A percentile compares a stretch with the other conserved stretches of the same genome.
phyloP scores from a whole-genome alignment of 2,329 filamentous ascomycete species.

The Herpotrichia juniperi region DNA sequence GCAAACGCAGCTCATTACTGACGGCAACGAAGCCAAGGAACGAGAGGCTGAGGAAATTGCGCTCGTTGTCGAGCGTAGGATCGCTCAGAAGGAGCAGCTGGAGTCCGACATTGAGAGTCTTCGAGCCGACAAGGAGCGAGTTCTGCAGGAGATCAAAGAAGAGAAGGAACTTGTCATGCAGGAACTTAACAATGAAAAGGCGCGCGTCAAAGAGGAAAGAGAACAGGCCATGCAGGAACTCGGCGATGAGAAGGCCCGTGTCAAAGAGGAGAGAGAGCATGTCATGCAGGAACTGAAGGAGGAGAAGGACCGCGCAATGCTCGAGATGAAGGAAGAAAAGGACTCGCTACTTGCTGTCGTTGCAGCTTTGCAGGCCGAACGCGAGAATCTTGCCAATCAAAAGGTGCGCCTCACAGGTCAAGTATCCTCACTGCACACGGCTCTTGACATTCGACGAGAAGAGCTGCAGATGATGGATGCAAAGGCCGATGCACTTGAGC shows the following conservation, averaged over 20 bases:
- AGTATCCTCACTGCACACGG: slow-evolving; percentile 88
- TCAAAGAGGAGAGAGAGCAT: slow-evolving; percentile 47
- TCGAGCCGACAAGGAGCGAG: slow-evolving; percentile 51
- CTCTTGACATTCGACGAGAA: slow-evolving; percentile 84
- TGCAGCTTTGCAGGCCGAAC: slow-evolving; percentile 66
- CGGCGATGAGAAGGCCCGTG: slow-evolving; percentile 47
- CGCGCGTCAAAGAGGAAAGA: slow-evolving; percentile 47
- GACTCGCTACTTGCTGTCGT: slow-evolving; percentile 59
- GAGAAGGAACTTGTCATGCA: slow-evolving; percentile 47
- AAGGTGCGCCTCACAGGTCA: slow-evolving; percentile 83
- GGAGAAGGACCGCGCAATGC: slow-evolving; percentile 42
- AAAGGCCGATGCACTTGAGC: slow-evolving; percentile 86
- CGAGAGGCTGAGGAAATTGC: slow-evolving; percentile 80
- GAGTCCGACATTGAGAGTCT: slow-evolving; percentile 54
- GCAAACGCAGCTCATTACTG: slow-evolving; percentile 75
- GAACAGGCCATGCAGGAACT: slow-evolving; percentile 39
- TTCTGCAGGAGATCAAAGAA: slow-evolving; percentile 42
- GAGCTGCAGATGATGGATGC: slow-evolving; percentile 90
- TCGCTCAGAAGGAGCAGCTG: slow-evolving; percentile 68
- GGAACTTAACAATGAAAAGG: slow-evolving; percentile 42
- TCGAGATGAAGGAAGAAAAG: slow-evolving; percentile 50
- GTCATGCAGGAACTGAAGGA: slow-evolving; percentile 39
- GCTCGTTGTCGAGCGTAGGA: slow-evolving; percentile 78
- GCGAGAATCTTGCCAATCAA: slow-evolving; percentile 76
- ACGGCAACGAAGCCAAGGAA: slow-evolving; percentile 80